phyloP scores from a whole-genome alignment of 1,139 yeast species.

The Blastobotrys proliferans region DNA sequence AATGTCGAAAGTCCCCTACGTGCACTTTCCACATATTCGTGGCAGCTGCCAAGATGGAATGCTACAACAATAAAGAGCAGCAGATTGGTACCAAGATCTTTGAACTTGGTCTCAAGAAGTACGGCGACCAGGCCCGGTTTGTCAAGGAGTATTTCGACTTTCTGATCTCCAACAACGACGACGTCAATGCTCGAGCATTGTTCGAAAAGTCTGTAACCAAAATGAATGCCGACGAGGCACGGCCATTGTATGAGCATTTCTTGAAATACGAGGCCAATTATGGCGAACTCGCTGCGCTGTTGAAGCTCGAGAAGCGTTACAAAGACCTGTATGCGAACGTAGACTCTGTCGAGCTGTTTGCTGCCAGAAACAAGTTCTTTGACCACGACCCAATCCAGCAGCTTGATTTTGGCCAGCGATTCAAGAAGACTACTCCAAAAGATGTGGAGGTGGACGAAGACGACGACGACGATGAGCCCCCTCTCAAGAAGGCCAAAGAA shows the following conservation, averaged over 20 bases:
- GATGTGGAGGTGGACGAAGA: constrained; percentile 1
- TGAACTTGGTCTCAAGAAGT: constrained; percentile 71
- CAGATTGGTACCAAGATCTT: constrained; percentile 74
- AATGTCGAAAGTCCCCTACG: constrained; percentile 62
- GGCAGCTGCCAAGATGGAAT: constrained; percentile 81
- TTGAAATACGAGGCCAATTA: constrained; percentile 52
- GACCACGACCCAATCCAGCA: constrained; percentile 44
- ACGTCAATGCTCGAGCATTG: constrained; percentile 74
- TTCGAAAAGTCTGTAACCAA: constrained; percentile 63
- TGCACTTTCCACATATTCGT: constrained; percentile 75
- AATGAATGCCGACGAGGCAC: constrained; percentile 37
- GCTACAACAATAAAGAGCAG: constrained; percentile 53
- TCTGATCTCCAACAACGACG: constrained; percentile 67
- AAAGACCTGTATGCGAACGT: constrained; percentile 55
- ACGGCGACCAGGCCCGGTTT: constrained; percentile 50
- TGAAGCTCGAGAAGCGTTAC: constrained; percentile 63
- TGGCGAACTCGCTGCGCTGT: constrained; percentile 64
- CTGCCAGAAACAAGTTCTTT: constrained; percentile 41
- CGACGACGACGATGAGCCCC: constrained; percentile 4
- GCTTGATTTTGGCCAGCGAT: constrained; percentile 37
- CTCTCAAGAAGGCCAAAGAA: constrained; percentile 15
- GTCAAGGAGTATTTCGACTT: constrained; percentile 69
- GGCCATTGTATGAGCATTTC: constrained; percentile 46
- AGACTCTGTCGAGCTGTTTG: constrained; percentile 26
- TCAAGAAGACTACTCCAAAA: background rate